Evolutionary conservation across 352 stramenopile species (phyloP).

Genomic region (Pythium folliculosum): DNA sequence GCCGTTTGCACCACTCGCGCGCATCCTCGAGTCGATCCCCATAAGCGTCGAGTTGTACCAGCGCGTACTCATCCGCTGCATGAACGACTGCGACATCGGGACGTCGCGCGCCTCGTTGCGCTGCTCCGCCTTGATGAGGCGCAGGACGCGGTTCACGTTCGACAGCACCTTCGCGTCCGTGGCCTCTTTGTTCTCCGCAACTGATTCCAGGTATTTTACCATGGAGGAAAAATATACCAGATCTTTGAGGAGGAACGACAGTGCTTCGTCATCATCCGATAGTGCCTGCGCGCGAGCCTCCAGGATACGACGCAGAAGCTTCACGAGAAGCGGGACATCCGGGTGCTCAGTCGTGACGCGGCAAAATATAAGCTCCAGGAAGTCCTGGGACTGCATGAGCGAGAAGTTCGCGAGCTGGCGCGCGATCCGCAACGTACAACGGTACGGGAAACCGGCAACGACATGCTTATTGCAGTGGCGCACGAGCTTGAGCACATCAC

Average conservation of each 20-base stretch:
- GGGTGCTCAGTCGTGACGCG: constrained; percentile 68
- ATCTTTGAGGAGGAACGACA: constrained; percentile 57
- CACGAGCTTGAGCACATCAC: constrained; percentile 77
- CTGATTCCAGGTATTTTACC: constrained; percentile 35
- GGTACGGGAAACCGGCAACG: constrained; percentile 75
- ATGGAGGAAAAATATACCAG: constrained; percentile 68
- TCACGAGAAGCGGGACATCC: constrained; percentile 68
- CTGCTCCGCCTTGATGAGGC: constrained; percentile 67
- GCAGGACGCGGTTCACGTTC: constrained; percentile 75
- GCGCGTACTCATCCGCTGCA: constrained; percentile 49
- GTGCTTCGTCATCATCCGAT: constrained; percentile 27
- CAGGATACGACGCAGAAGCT: constrained; percentile 71
- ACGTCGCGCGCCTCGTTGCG: constrained; percentile 38
- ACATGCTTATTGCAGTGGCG: constrained; percentile 72
- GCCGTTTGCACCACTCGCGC: constrained; percentile 9
- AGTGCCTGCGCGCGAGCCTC: constrained; percentile 51
- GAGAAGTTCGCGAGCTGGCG: constrained; percentile 66
- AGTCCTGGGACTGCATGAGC: constrained; percentile 66
- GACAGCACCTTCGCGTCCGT: constrained; percentile 54
- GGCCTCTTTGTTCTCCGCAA: constrained; percentile 27
- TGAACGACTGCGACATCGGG: constrained; percentile 59
- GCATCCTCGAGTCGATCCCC: constrained; percentile 32
- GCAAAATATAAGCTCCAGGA: constrained; percentile 73
- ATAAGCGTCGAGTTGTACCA: constrained; percentile 77
- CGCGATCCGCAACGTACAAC: constrained; percentile 61